Evolutionary conservation across 345 rosid genomes (phyloP).

Genomic region (Passiflora organensis): DNA sequence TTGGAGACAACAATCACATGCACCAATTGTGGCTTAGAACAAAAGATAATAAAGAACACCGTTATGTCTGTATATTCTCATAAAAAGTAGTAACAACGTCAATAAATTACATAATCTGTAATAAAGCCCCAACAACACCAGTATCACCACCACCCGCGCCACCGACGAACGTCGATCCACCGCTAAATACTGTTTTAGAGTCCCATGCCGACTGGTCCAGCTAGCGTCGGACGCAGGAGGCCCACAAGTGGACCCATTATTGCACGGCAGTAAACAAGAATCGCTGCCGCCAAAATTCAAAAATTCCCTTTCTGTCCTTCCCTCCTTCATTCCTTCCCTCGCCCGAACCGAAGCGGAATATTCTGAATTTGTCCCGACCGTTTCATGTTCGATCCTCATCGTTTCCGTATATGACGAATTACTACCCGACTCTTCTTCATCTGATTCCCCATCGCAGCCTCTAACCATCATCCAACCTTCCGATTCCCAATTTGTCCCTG

Average conservation of each 20-base stretch:
- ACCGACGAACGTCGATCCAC: too few relatives aligned
- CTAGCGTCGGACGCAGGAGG: neutral
- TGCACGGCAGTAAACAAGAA: neutral
- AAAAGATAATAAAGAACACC: neutral
- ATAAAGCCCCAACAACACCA: slow-evolving; percentile 6
- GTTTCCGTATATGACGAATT: slow-evolving; percentile 20
- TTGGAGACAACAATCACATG: neutral
- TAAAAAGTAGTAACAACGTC: slow-evolving; percentile 6
- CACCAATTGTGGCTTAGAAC: neutral
- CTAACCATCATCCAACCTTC: slow-evolving; percentile 30
- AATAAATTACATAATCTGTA: slow-evolving; percentile 14
- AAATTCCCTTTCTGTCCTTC: slow-evolving; percentile 11
- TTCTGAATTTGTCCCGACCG: slow-evolving; percentile 18
- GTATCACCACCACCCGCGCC: slow-evolving; percentile 8
- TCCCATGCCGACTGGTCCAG: slow-evolving; percentile 17
- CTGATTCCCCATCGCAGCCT: neutral
- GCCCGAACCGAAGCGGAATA: slow-evolving; percentile 2
- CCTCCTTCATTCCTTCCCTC: too few relatives aligned
- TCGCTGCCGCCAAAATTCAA: neutral
- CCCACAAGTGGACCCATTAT: slow-evolving; percentile 1
- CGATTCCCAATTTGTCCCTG: slow-evolving; percentile 51
- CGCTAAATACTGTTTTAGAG: slow-evolving; percentile 13
- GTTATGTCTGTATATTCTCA: slow-evolving; percentile 20
- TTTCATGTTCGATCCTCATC: slow-evolving; percentile 19
- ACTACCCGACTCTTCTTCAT: neutral